Evolutionary conservation across 2,329 filamentous ascomycete genomes (phyloP).

Genomic region (Alternaria ethzedia): DNA sequence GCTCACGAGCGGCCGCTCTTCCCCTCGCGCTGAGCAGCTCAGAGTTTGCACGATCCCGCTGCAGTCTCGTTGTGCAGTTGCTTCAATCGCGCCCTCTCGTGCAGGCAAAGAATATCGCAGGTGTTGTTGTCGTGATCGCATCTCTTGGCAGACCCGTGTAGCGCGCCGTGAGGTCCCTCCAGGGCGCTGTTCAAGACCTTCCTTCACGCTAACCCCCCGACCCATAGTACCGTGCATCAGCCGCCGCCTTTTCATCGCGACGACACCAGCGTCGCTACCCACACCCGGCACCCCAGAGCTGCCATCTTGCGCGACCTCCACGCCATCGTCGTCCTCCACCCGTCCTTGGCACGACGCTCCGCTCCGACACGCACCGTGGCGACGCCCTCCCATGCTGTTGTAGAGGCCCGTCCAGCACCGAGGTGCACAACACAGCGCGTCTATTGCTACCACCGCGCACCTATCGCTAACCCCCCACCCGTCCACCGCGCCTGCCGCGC

Average conservation of each 20-base stretch:
- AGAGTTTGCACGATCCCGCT: constrained; percentile 5
- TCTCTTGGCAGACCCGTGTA: constrained; percentile 14
- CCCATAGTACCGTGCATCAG: constrained; percentile 20
- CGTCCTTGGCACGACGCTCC: constrained; percentile 20
- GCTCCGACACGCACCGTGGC: constrained; percentile 29
- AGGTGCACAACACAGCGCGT: constrained; percentile 31
- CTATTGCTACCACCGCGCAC: constrained; percentile 18
- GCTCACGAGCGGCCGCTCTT: constrained; percentile 13
- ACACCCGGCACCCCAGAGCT: constrained; percentile 5
- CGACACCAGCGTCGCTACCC: constrained; percentile 15
- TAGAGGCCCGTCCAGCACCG: constrained; percentile 31
- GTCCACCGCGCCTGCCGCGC: constrained; percentile 28
- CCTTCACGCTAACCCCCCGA: constrained; percentile 19
- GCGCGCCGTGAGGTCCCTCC: constrained; percentile 13
- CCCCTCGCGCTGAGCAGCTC: constrained; percentile 4
- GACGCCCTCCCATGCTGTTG: constrained; percentile 41
- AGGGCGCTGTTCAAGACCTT: constrained; percentile 12
- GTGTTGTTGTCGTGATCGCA: constrained; percentile 13
- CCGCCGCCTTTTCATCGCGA: constrained; percentile 23
- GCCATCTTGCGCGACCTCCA: constrained; percentile 13
- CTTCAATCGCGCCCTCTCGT: constrained; percentile 10
- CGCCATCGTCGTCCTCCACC: not conserved
- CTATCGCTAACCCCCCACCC: constrained; percentile 16
- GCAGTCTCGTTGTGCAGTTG: not conserved
- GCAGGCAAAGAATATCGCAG: not conserved